phyloP scores from a whole-genome alignment of 306 rosid genomes.

The Prunus mira region DNA sequence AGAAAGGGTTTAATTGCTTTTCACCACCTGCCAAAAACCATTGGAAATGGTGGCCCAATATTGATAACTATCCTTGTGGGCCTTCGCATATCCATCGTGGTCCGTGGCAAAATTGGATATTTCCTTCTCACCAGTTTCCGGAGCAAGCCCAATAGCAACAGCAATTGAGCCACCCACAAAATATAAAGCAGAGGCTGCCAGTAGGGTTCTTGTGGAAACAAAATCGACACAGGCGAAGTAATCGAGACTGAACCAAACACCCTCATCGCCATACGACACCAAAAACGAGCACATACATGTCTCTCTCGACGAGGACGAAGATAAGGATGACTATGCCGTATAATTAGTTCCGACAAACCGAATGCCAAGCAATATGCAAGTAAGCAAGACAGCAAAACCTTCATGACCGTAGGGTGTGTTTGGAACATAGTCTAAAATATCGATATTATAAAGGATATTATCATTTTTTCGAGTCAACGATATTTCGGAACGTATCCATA shows the following conservation, averaged over 20 bases:
- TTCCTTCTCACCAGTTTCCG: no score
- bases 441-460: no score
- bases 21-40: no score
- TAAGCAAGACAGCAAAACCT: neutral
- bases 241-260: neutral
- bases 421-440: no score
- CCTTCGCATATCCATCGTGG: no score
- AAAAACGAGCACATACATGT: neutral
- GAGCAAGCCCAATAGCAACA: neutral
- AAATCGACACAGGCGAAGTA: neutral
- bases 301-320: neutral
- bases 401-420: neutral
- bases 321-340: no score
- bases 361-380: neutral
- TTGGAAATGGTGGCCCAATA: no score
- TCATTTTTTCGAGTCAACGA: no score
- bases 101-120: no score
- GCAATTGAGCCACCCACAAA: neutral
- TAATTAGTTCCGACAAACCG: neutral
- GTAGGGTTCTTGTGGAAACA: neutral
- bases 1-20: no score
- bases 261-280: neutral
- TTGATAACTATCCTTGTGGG: no score
- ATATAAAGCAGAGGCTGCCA: neutral
- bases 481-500: no score